These are phyloP conservation scores for Nakazawaea wyomingensis DNA, from an alignment of 805 yeast genomes.

Conservation along the genomic window DNA sequence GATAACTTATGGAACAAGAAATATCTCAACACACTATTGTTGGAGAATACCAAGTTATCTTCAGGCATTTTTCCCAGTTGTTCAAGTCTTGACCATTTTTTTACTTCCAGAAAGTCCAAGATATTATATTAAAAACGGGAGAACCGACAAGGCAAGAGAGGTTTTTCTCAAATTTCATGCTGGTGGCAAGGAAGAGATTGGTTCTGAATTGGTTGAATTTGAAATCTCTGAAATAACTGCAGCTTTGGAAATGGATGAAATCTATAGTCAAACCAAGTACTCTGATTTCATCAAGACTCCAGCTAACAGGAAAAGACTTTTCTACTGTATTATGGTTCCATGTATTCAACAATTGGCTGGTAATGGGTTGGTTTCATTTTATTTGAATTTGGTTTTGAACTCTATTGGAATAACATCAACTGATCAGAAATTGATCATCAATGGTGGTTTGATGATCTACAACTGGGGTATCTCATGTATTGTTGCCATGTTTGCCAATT, in stretches of 20 bases:
- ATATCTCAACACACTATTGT: slow-evolving; percentile 1
- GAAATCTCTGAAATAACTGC: slow-evolving; percentile 35
- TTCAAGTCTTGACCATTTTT: slow-evolving; percentile 25
- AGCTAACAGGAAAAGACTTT: slow-evolving; percentile 37
- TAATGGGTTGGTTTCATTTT: slow-evolving; percentile 47
- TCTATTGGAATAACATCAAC: slow-evolving; percentile 48
- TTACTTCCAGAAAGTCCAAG: slow-evolving; percentile 48
- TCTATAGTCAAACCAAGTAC: slow-evolving; percentile 29
- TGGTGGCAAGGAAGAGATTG: slow-evolving; percentile 26
- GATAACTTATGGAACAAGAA: slow-evolving; percentile 41
- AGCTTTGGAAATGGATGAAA: slow-evolving; percentile 35
- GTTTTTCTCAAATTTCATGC: slow-evolving; percentile 35
- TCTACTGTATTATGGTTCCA: slow-evolving; percentile 29
- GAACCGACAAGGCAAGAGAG: slow-evolving; percentile 33
- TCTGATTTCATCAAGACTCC: slow-evolving; percentile 32
- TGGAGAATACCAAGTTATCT: slow-evolving; percentile 29
- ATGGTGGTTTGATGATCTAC: slow-evolving; percentile 44
- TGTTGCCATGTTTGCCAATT: slow-evolving; percentile 25
- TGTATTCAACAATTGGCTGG: slow-evolving; percentile 43
- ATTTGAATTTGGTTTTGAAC: slow-evolving; percentile 40
- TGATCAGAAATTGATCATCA: slow-evolving; percentile 40
- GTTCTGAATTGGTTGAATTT: slow-evolving; percentile 27
- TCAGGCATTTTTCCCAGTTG: slow-evolving; percentile 31
- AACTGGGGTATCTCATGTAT: slow-evolving; percentile 31
- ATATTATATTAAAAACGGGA: slow-evolving; percentile 33